Base-by-base conservation (phyloP, 2,329 filamentous ascomycete genomes). In the Phialophora chinensis region DNA sequence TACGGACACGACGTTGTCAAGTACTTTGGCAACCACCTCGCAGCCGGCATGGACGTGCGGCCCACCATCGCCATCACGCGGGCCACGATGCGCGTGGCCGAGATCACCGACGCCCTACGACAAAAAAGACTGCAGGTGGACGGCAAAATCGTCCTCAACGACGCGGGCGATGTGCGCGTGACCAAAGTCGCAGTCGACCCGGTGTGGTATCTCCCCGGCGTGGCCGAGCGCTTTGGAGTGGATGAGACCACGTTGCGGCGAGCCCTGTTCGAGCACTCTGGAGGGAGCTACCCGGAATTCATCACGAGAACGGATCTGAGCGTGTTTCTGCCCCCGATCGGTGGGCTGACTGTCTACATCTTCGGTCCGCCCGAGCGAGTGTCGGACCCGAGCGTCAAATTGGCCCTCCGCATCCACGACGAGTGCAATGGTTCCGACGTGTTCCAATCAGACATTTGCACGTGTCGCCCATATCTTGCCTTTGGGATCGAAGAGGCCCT, bases 131-230 rank as follows among this genome's bases (percentile, higher is more conserved):
- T 98, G 1, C 81, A 85, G 8, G 85, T 87, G 0, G 95, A 99
- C 77, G 95, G 95, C 60, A 95, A 93, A 75, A 92, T 98, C 53
- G 94, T 93, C 75, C 78, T 98, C 61, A 97, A 97, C 75, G 84
- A 88, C n/a, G 80, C 82, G 2, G 95, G 95, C 63, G 95, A 98
- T 77, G 84, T 98, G 42, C 91, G 91, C 35, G 95, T 98, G 4
- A 98, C 95, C 56, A 99, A 99, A 78, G 92, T 98, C 71, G 95
- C 95, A 3, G 95, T 97, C 23, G 95, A 99, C 78, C 95, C 95
- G 29, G 94, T 91, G 14, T 94, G 91, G 91, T 93, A 93, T 80
- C 82, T 94, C 10, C 91, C 91, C 1, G 91, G 91, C 2, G 91
- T 98, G 31, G 95, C 95, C 27, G 91, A 96, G 76, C 86, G 95